Base-by-base conservation (phyloP, 106 monocot genomes). In the Dendrobium nobile region DNA sequence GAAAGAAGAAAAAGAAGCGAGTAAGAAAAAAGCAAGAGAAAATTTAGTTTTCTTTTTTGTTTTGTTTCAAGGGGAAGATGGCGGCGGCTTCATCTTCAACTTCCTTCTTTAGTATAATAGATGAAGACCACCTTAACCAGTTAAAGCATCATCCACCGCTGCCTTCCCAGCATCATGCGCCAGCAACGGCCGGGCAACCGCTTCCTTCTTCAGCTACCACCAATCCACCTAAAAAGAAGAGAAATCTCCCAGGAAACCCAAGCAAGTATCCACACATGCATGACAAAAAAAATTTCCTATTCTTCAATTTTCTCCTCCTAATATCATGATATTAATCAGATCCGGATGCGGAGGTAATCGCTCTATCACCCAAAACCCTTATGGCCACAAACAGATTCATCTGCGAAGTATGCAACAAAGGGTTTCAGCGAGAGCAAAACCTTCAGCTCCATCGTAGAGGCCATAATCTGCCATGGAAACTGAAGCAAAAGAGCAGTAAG, bases 191-290 rank as follows among this genome's bases (percentile, higher is more conserved):
- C 11, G 6, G 73, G 9, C 79, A 72, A 67, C 26, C 83, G 0
- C 27, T 81, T 0, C n/a, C 84, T 28, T 51, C 84, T 27, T 37
- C 37, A 37, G 37, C 3, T 37, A 37, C 37, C 37, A 37, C 3
- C 37, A 37, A 37, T 37, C 37, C 37, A 37, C 85, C 91, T 75
- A 91, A 91, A 84, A 91, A 91, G 78, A 86, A 75, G 45, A 86
- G 88, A 37, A 90, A 87, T 55, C 86, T 84, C 41, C 86, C 88
- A 0, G 91, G 91, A 88, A 91, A 77, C 44, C 88, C 91, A 91
- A 78, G 91, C 86, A 91, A 91, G 91, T 91, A 78, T 77, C 88
- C 83, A 3, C 83, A 3, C 51, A 51, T 13, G 51, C 51, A 51
- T 51, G 51, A 10, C 51, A 51, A 51, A 51, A 51, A 15, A 13